Conservation (phyloP, 208 protist genomes). For the Trichomonas gallinae region DNA sequence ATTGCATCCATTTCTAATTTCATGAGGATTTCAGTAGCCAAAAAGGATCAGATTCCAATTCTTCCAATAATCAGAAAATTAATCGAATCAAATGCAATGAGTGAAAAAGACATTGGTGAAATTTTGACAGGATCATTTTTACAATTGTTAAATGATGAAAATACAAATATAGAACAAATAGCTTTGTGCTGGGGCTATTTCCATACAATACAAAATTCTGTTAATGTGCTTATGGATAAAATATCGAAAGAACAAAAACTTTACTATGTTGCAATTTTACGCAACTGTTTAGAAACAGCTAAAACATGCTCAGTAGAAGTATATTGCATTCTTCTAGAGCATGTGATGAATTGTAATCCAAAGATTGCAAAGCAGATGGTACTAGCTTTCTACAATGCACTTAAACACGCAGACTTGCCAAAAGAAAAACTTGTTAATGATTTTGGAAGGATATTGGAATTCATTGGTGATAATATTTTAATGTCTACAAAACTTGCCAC, state of each 20-base stretch:
- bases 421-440: neutral
- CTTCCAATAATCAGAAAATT: neutral
- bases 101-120: neutral
- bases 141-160: neutral
- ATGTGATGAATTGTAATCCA: neutral
- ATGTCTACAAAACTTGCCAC: neutral
- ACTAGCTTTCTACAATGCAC: neutral
- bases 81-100: neutral
- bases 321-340: neutral
- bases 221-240: neutral
- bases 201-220: neutral
- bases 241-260: neutral
- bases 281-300: neutral
- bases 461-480: neutral
- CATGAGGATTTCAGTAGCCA: neutral
- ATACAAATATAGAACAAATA: neutral
- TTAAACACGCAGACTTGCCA: neutral
- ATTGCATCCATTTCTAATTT: neutral
- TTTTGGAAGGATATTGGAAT: neutral
- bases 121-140: neutral
- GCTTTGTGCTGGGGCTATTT: neutral
- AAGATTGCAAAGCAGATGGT: neutral
- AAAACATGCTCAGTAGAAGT: neutral
- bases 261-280: neutral
- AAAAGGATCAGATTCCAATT: neutral